These are phyloP conservation scores for Ceratocystis alfenasii DNA, from an alignment of 2,329 filamentous ascomycete species.

Conservation along the genomic window DNA sequence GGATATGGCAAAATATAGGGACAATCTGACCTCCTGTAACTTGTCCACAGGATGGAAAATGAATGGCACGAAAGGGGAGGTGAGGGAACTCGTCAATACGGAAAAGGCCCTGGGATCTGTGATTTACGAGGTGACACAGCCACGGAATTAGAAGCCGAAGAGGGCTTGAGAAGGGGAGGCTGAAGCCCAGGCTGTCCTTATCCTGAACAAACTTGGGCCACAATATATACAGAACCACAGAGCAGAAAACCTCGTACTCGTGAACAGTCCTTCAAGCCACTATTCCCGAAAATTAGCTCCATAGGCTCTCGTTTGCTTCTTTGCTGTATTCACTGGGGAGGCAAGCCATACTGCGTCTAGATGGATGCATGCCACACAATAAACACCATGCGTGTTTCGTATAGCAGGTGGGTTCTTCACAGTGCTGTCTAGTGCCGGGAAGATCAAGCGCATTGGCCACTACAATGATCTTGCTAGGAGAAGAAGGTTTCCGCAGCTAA, in stretches of 20 bases:
- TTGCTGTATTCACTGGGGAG: not conserved
- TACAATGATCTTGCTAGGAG: not conserved
- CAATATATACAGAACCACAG: not conserved
- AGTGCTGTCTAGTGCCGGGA: not conserved
- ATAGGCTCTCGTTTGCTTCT: not conserved
- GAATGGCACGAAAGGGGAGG: not conserved
- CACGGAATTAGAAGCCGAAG: not conserved
- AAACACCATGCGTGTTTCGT: not conserved
- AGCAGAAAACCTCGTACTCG: not conserved
- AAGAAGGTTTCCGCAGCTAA: not conserved
- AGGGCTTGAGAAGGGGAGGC: not conserved
- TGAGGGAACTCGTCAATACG: not conserved
- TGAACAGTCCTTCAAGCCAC: not conserved
- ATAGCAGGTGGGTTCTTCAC: not conserved
- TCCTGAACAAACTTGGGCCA: not conserved
- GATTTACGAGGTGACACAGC: conserved; percentile 1
- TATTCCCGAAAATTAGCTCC: not conserved
- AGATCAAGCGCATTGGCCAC: not conserved
- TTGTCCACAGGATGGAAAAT: too few relatives aligned
- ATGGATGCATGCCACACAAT: too few relatives aligned
- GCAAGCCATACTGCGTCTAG: too few relatives aligned
- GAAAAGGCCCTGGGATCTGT: not conserved
- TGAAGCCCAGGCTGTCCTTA: not conserved
- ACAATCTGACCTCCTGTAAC: too few relatives aligned
- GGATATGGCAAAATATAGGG: too few relatives aligned